Conservation (phyloP, 2,329 filamentous ascomycete genomes). For the Pyrenochaeta sp. region DNA sequence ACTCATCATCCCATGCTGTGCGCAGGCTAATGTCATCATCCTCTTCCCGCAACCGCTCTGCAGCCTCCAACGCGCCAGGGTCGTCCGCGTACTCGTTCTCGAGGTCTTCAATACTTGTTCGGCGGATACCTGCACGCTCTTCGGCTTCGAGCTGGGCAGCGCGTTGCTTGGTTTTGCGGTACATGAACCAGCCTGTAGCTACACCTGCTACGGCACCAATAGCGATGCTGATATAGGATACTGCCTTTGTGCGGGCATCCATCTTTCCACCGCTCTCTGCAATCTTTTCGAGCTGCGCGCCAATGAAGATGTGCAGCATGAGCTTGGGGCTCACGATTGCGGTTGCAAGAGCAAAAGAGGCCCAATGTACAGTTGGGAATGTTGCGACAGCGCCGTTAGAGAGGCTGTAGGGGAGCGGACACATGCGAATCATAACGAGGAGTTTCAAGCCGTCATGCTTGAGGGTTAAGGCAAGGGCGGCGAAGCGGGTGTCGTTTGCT, state of each 20-base stretch:
- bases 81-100: slow-evolving; percentile 56
- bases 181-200: slow-evolving; percentile 84
- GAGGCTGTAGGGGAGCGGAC: slow-evolving; percentile 89
- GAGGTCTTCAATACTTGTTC: slow-evolving; percentile 44
- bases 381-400: slow-evolving; percentile 95
- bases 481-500: slow-evolving; percentile 83
- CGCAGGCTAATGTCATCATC: slow-evolving; percentile 62
- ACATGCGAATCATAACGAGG: slow-evolving; percentile 89
- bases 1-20: slow-evolving; percentile 57
- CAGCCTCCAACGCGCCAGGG: slow-evolving; percentile 53
- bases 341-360: slow-evolving; percentile 82
- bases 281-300: slow-evolving; percentile 80
- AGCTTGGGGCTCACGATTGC: slow-evolving; percentile 85
- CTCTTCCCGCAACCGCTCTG: slow-evolving; percentile 55
- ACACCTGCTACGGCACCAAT: slow-evolving; percentile 76
- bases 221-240: slow-evolving; percentile 85
- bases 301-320: slow-evolving; percentile 91
- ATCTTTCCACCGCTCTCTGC: slow-evolving; percentile 86
- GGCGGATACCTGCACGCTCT: slow-evolving; percentile 49
- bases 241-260: slow-evolving; percentile 76
- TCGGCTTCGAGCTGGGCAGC: slow-evolving; percentile 60
- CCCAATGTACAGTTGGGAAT: slow-evolving; percentile 83
- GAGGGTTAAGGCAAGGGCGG: slow-evolving; percentile 85
- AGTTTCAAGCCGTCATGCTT: slow-evolving; percentile 90
- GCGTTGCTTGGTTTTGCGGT: slow-evolving; percentile 65